Base-by-base conservation (phyloP, 306 rosid genomes). In the Vigna trinervia region DNA sequence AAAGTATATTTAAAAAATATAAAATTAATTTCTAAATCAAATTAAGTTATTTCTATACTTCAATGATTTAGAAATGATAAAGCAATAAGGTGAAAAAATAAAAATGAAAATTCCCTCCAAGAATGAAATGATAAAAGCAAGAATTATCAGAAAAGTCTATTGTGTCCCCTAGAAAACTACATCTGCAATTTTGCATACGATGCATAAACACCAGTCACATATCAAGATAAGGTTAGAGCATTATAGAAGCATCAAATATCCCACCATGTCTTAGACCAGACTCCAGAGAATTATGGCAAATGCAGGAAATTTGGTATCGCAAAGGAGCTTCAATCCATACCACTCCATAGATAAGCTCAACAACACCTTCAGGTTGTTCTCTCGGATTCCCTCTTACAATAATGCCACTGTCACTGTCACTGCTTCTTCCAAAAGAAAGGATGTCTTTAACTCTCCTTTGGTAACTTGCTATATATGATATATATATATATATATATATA, bases 211-310 rank as follows among this genome's bases (percentile, higher is more conserved):
- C 41, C 57, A 38, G 66, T 54, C 85, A 82, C 78, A 53, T 50
- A 1, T 19, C 9, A 76, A 76, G 82, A 82, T 77, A 82, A 77
- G 85, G 76, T 39, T 47, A 38, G 8, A 23, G 14, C 69, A 17
- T n/a, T 20, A 71, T 14, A 59, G 8, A 51, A 69, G 48, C 4
- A 20, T 67, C 48, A 68, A 20, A 41, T 15, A 68, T 58, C 73
- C 26, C 5, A n/a, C 17, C 0, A 54, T 47, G 50, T 3, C 50
- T 67, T 17, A 36, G 34, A 52, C 7, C 17, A 19, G 0, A 14
- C 32, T 65, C 7, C 12, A 11, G 26, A 38, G 67, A 78, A 67
- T 59, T 65, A 85, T 85, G 88, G 88, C 83, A 15, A 85, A 85
- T 73, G 73, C 78, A 68, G 78, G 80, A 60, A 81, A 81, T 36